These are phyloP conservation scores for Fusarium irregulare DNA, from an alignment of 2,329 filamentous ascomycete species.

Conservation along the genomic window DNA sequence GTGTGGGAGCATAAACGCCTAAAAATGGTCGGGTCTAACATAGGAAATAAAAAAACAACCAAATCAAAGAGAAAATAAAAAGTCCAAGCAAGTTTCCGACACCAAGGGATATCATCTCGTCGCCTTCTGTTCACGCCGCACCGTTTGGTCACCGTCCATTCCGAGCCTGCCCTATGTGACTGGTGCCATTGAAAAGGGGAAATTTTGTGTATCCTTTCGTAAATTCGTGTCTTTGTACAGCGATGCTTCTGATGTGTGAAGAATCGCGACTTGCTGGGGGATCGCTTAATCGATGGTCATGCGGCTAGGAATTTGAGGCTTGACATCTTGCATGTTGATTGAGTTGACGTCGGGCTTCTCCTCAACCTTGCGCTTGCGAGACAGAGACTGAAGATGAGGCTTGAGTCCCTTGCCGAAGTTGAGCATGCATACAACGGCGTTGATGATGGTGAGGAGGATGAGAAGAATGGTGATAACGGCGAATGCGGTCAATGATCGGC, in stretches of 20 bases:
- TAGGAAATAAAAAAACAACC: constrained; percentile 36
- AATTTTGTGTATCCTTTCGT: constrained; percentile 46
- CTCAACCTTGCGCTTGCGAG: constrained; percentile 56
- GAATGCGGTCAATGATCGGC: constrained; percentile 89
- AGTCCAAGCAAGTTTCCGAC: constrained; percentile 42
- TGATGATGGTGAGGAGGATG: constrained; percentile 87
- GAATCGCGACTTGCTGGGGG: constrained; percentile 19
- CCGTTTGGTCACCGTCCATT: constrained; percentile 42
- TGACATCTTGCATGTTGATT: constrained; percentile 67
- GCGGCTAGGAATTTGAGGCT: constrained; percentile 64
- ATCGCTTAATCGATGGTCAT: constrained; percentile 70
- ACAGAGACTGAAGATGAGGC: constrained; percentile 75
- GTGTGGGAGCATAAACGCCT: constrained; percentile 44
- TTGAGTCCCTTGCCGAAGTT: constrained; percentile 94
- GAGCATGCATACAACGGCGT: constrained; percentile 85
- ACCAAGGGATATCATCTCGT: constrained; percentile 46
- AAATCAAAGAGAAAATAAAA: constrained; percentile 30
- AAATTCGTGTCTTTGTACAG: constrained; percentile 55
- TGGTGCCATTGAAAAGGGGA: constrained; percentile 43
- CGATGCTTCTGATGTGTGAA: constrained; percentile 13
- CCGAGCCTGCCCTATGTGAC: constrained; percentile 47
- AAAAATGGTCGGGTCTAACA: constrained; percentile 40
- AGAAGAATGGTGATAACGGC: constrained; percentile 91
- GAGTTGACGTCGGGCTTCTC: constrained; percentile 69
- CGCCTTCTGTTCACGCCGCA: constrained; percentile 45